These are phyloP conservation scores for Scenedesmus sp. DNA, from an alignment of 163 green algal genomes.

Conservation along the genomic window DNA sequence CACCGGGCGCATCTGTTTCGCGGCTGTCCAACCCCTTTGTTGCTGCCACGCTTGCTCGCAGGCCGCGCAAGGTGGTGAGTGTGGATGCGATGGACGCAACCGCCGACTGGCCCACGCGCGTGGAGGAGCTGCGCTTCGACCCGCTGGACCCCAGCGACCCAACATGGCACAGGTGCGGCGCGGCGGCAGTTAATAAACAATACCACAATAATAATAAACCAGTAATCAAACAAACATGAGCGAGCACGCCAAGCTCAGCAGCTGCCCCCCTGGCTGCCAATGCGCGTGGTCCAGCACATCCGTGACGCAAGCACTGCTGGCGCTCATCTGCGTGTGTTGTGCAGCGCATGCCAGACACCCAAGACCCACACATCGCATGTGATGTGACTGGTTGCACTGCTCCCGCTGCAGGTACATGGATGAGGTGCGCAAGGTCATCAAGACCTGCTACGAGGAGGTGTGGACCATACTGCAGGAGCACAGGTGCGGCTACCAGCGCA, in stretches of 20 bases:
- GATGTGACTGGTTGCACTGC: not conserved
- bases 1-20: no score
- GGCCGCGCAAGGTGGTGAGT: slow-evolving; percentile 69
- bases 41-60: not conserved
- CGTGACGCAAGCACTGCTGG: no score
- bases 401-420: slow-evolving; percentile 54
- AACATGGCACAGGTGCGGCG: slow-evolving; percentile 71
- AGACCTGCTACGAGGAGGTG: slow-evolving; percentile 68
- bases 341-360: no score
- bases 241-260: no score
- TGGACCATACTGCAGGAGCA: slow-evolving; percentile 61
- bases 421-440: slow-evolving; percentile 68
- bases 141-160: slow-evolving; percentile 74
- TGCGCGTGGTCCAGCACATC: no score
- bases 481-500: not conserved
- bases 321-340: no score
- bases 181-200: not conserved
- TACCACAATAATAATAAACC: no score
- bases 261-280: no score
- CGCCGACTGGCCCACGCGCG: slow-evolving; percentile 72
- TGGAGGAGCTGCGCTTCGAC: slow-evolving; percentile 76
- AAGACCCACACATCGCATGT: no score
- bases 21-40: no score
- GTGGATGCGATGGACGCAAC: slow-evolving; percentile 85
- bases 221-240: no score